These are phyloP conservation scores for Oryza meyeriana DNA, from an alignment of 176 grass and related monocot genomes.

Conservation along the genomic window DNA sequence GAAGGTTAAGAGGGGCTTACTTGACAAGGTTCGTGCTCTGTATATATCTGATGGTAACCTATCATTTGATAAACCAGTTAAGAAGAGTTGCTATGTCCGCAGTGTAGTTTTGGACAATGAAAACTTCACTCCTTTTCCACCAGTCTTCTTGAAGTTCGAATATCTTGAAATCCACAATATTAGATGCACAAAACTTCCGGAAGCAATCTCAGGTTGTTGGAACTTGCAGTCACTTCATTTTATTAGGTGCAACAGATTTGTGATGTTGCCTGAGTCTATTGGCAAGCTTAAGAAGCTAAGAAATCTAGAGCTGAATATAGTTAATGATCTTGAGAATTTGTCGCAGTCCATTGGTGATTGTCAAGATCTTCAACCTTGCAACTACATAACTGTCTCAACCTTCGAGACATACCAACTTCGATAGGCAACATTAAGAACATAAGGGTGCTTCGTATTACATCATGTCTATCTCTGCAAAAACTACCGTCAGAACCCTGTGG, in stretches of 20 bases:
- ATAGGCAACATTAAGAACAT: neutral
- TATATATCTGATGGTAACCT: neutral
- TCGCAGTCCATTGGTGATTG: constrained; percentile 12
- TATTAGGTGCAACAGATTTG: neutral
- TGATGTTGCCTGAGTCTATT: constrained; percentile 4
- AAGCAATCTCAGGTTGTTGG: constrained; percentile 1
- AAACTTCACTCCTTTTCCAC: neutral
- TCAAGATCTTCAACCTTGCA: neutral
- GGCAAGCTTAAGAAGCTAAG: constrained; percentile 3
- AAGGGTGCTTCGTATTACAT: neutral
- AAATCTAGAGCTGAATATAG: neutral
- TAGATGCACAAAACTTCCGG: neutral
- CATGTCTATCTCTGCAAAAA: rapidly evolving
- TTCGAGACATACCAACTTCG: neutral
- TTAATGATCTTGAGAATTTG: neutral
- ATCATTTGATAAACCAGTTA: neutral
- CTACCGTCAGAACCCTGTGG: neutral
- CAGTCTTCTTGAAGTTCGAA: neutral
- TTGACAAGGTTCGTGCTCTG: neutral
- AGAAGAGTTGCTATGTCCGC: neutral
- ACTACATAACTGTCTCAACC: rapidly evolving
- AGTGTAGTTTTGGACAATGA: neutral
- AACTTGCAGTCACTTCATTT: neutral
- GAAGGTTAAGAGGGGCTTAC: neutral
- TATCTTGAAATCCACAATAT: neutral